These are phyloP conservation scores for Eucalyptus paniculata DNA, from an alignment of 345 rosid species.

Conservation along the genomic window DNA sequence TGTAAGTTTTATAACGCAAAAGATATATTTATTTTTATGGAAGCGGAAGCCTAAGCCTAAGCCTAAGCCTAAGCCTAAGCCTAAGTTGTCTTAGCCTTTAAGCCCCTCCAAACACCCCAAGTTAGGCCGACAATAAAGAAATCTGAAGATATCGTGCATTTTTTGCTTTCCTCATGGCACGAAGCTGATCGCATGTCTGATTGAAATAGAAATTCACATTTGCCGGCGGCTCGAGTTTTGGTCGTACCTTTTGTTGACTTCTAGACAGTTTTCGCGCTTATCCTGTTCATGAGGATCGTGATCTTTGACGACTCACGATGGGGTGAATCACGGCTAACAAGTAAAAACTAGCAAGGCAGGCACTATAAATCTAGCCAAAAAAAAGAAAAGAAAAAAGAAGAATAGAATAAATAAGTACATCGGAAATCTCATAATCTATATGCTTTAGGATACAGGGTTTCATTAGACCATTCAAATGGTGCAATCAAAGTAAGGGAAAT, in stretches of 20 bases:
- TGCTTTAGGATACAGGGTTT: rapidly evolving
- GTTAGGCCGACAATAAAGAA: neutral
- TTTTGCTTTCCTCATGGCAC: neutral
- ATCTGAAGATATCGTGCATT: neutral
- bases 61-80: no score
- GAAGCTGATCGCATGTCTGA: neutral
- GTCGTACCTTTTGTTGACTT: neutral
- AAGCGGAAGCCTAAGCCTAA: neutral
- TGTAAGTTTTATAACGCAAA: neutral
- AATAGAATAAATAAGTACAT: neutral
- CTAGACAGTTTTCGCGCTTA: neutral
- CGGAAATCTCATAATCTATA: neutral
- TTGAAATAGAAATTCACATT: neutral
- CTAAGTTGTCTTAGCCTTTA: neutral
- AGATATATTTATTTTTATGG: neutral
- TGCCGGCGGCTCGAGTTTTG: neutral
- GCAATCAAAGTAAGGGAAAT: neutral
- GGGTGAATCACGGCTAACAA: neutral
- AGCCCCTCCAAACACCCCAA: neutral
- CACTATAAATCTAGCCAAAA: neutral
- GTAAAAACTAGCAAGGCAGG: neutral
- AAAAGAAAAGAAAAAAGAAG: no score
- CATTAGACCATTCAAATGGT: neutral
- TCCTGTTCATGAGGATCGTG: neutral
- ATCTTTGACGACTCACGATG: neutral